Evolutionary conservation across 306 rosid genomes (phyloP).

Genomic region (Vicia faba): DNA sequence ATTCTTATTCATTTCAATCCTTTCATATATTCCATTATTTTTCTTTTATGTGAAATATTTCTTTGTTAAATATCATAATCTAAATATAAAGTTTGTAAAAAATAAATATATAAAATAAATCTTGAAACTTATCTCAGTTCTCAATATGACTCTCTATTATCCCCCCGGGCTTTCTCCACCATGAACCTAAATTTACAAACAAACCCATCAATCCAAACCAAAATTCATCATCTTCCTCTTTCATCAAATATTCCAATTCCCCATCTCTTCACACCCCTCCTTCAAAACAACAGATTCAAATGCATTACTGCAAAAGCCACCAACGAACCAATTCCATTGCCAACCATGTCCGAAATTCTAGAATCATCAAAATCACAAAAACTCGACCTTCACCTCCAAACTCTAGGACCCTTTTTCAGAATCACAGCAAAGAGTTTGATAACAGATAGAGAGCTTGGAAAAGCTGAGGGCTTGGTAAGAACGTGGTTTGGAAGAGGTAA

Average conservation of each 20-base stretch:
- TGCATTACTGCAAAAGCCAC: background rate
- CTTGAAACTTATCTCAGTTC: background rate
- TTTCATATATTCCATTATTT: too few species aligned
- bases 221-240: conserved; percentile 33
- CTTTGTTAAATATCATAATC: too few species aligned
- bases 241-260: conserved; percentile 12
- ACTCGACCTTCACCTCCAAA: conserved; percentile 65
- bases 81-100: too few species aligned
- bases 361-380: conserved; percentile 68
- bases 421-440: conserved; percentile 68
- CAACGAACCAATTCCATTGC: conserved; percentile 34
- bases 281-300: conserved; percentile 22
- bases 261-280: too few species aligned
- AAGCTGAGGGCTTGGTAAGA: conserved; percentile 77
- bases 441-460: conserved; percentile 64
- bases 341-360: conserved; percentile 73
- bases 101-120: too few species aligned
- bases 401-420: conserved; percentile 86
- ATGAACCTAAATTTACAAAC: conserved; percentile 14
- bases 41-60: too few species aligned
- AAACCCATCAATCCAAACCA: conserved; percentile 10
- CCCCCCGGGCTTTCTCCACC: background rate
- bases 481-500: conserved; percentile 56
- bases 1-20: too few species aligned
- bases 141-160: background rate